Evolutionary conservation across 495 filamentous ascomycete species (phyloP), one percentile per base, ranked within the genome.

Genomic region (Neurospora hispaniola): DNA sequence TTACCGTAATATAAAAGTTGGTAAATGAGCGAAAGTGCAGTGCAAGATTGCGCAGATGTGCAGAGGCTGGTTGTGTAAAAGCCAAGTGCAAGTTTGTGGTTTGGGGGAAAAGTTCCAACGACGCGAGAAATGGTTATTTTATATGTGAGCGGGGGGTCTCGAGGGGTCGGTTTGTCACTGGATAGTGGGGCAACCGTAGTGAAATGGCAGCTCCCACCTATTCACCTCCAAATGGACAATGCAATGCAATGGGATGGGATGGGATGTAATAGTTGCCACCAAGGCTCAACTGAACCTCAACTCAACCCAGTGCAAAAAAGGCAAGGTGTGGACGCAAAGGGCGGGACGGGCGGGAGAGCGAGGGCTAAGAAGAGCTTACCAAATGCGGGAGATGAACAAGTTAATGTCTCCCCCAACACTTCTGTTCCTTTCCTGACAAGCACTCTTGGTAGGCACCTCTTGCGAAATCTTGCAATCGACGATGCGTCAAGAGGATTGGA

Each of bases 311-410:
- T 54, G 48, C 54, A 59, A 31, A 54, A 59, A 7, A 39, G 48
- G 48, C 48, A 62, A 35, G 23, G 23, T 31, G 54, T 18, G 44
- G 68, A 62, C 41, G 72, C 68, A 42, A 23, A 38, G 11, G 42
- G 44, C 38, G 68, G 46, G 68, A 69, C 69, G 38, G 27, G 70
- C 43, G 20, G 70, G 39, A 46, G 71, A 69, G 62, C 71, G 39
- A 43, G 71, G 43, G 38, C 70, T 68, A 72, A 70, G 70, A 69
- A 73, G 72, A 73, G 81, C 92, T 90, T 92, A 93, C 91, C 89
- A 85, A 87, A 81, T 85, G 85, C 85, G 89, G 92, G 94, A 97
- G 94, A 97, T 92, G 87, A 92, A 97, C 94, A 97, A 98, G 78
- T 90, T 82, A 98, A 98, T 97, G 94, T 93, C 90, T 97, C 94